phyloP scores from a whole-genome alignment of 2,329 filamentous ascomycete species.

The Westerdykella ornata region DNA sequence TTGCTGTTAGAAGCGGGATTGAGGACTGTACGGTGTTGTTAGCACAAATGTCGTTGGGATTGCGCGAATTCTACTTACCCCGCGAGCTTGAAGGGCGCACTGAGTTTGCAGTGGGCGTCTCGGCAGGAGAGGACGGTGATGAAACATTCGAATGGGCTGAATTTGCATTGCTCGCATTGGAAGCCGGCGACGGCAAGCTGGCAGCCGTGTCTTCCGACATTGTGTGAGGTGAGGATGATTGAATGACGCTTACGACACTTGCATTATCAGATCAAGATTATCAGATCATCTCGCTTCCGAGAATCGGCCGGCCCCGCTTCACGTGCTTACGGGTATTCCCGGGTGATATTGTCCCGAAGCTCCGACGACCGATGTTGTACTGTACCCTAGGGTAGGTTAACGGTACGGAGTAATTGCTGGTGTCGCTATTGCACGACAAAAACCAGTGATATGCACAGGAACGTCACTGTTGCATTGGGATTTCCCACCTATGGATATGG shows the following conservation, averaged over 20 bases:
- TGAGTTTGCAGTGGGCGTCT: slow-evolving; percentile 9
- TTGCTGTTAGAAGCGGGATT: slow-evolving; percentile 3
- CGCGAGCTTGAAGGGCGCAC: slow-evolving; percentile 13
- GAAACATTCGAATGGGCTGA: neutral
- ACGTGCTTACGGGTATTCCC: too few relatives aligned
- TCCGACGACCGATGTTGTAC: too few relatives aligned
- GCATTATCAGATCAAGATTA: slow-evolving; percentile 25
- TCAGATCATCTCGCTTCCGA: slow-evolving; percentile 5
- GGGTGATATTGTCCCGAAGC: too few relatives aligned
- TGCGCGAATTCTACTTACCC: slow-evolving; percentile 6
- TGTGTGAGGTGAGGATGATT: slow-evolving; percentile 6
- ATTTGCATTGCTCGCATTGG: slow-evolving; percentile 8
- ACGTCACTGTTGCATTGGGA: too few relatives aligned
- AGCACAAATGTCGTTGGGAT: slow-evolving; percentile 7
- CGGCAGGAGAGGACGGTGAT: slow-evolving; percentile 11
- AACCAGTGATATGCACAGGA: too few relatives aligned
- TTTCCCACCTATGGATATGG: too few relatives aligned
- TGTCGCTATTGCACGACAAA: too few relatives aligned
- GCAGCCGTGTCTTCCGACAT: slow-evolving; percentile 17
- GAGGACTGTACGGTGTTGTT: slow-evolving; percentile 4
- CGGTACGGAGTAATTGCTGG: too few relatives aligned
- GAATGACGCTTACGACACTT: neutral
- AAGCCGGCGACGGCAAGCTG: slow-evolving; percentile 1
- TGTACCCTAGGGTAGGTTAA: too few relatives aligned
- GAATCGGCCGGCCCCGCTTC: neutral